Percentiles rank a stretch among this genome's conserved stretches.
Evolutionary conservation across 805 yeast genomes (phyloP).

Genomic region (Jamesozyma gamospora): DNA sequence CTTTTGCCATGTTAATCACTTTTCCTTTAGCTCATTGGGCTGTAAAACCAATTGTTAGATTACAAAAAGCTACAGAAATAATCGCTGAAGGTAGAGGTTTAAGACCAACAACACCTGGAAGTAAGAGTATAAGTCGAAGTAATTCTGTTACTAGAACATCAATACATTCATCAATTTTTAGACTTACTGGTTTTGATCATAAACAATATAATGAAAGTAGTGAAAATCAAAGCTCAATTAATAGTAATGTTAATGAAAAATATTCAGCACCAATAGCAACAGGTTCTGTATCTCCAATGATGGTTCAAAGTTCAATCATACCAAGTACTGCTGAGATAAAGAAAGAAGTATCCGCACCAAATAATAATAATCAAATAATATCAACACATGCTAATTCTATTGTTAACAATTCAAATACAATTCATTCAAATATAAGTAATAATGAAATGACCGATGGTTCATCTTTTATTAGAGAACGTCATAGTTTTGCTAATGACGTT

Average conservation of each 20-base stretch:
- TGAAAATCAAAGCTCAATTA: not conserved
- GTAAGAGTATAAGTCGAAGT: slow-evolving; percentile 14
- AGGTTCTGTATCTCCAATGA: not conserved
- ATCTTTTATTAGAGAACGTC: not conserved
- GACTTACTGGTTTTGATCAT: not conserved
- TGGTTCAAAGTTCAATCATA: not conserved
- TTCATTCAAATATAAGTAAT: not conserved
- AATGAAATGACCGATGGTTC: not conserved
- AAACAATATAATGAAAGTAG: not conserved
- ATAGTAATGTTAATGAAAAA: not conserved
- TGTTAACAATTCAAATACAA: not conserved
- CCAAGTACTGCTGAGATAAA: not conserved
- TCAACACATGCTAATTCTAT: too few species aligned
- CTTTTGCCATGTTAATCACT: slow-evolving; percentile 61
- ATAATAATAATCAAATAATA: not conserved
- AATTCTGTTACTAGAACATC: slow-evolving; percentile 12
- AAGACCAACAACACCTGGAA: slow-evolving; percentile 19
- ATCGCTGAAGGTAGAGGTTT: slow-evolving; percentile 36
- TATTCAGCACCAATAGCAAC: not conserved
- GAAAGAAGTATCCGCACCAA: not conserved
- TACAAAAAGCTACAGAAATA: slow-evolving; percentile 71
- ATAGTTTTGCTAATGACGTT: slow-evolving; percentile 2
- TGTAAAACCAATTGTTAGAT: slow-evolving; percentile 67
- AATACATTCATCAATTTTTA: slow-evolving; percentile 2
- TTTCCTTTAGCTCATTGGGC: slow-evolving; percentile 78